Conservation (phyloP, 2,329 filamentous ascomycete species). For the Reticulascus tulasneorum region DNA sequence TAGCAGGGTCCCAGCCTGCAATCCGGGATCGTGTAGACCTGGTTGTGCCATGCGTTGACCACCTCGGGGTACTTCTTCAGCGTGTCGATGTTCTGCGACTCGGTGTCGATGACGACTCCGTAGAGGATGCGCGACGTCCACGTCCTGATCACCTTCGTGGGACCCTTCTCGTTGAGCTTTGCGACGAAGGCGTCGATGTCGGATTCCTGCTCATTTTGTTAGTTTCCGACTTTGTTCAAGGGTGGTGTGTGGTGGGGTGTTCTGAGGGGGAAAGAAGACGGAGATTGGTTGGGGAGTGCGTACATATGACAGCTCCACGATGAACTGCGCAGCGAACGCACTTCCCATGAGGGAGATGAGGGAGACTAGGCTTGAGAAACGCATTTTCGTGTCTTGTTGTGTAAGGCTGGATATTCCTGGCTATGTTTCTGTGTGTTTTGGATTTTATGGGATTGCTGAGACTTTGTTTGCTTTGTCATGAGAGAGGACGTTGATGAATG, state of each 20-base stretch:
- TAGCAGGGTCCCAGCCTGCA: too few relatives aligned
- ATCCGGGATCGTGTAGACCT: constrained; percentile 1
- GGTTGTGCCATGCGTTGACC: neutral
- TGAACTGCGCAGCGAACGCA: constrained; percentile 2
- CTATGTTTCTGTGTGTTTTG: too few relatives aligned
- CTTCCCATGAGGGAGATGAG: neutral
- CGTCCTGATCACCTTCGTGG: neutral
- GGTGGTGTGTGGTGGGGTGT: neutral
- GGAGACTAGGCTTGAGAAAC: neutral
- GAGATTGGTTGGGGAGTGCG: neutral
- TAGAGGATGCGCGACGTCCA: neutral
- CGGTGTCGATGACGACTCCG: constrained; percentile 8
- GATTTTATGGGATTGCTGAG: too few relatives aligned
- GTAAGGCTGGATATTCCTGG: too few relatives aligned
- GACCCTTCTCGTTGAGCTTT: constrained; percentile 1
- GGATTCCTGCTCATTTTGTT: neutral
- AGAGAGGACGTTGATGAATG: too few relatives aligned
- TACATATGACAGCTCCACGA: constrained; percentile 7
- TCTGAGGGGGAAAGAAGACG: neutral
- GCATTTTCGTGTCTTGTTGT: neutral
- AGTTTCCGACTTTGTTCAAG: neutral
- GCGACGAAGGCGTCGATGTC: constrained; percentile 3
- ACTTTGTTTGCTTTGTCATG: too few relatives aligned
- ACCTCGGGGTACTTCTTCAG: constrained; percentile 6
- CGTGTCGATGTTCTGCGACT: neutral